Evolutionary conservation across 306 rosid species (phyloP).

Genomic region (Casuarina equisetifolia): DNA sequence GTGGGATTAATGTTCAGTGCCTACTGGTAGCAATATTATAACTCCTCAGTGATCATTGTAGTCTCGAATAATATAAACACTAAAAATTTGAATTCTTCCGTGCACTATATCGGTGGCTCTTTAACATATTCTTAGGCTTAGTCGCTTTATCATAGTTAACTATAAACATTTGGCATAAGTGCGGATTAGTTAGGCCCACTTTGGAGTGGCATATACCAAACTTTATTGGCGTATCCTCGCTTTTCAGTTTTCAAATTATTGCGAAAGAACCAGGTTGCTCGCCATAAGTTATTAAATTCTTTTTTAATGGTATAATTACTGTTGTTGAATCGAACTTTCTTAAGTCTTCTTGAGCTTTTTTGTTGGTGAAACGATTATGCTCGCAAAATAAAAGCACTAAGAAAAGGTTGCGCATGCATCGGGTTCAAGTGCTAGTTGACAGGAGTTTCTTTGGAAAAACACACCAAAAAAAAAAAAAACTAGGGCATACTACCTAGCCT

Average conservation of each 20-base stretch:
- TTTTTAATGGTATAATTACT: slow-evolving; percentile 19
- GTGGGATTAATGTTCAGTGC: neutral
- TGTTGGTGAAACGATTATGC: neutral
- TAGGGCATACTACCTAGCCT: no score
- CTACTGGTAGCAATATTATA: neutral
- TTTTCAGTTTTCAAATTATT: slow-evolving; percentile 19
- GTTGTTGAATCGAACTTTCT: slow-evolving; percentile 12
- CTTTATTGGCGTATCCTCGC: slow-evolving; percentile 21
- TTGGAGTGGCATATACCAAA: slow-evolving; percentile 18
- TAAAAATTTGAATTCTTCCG: no score
- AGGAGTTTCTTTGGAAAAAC: no score
- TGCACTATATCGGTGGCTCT: slow-evolving; percentile 29
- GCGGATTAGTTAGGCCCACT: slow-evolving; percentile 39
- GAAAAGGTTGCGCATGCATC: neutral
- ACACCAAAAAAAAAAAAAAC: no score
- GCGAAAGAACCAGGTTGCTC: slow-evolving; percentile 8
- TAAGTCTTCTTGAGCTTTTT: neutral
- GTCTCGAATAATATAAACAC: neutral
- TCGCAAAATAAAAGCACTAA: neutral
- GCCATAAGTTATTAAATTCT: neutral
- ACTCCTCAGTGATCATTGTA: neutral
- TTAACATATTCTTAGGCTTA: slow-evolving; percentile 34
- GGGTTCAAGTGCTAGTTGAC: no score
- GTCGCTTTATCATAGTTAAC: slow-evolving; percentile 28
- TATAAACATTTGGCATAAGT: slow-evolving; percentile 24